phyloP scores from a whole-genome alignment of 1,284 basidiomycete species.

The Cutaneotrichosporon sp. region DNA sequence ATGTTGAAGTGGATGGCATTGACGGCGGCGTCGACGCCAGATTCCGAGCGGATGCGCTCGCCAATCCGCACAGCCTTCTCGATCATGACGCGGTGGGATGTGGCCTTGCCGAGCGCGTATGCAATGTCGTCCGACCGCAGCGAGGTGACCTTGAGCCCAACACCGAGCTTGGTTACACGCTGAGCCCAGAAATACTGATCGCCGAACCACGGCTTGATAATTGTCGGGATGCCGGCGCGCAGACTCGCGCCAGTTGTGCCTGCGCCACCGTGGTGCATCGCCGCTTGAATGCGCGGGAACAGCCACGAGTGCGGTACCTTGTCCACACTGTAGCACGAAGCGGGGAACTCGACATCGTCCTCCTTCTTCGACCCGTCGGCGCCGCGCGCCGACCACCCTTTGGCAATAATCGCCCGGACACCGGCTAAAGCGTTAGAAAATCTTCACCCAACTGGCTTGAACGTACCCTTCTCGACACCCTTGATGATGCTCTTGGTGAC shows the following conservation, averaged over 20 bases:
- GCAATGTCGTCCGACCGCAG: conserved; percentile 55
- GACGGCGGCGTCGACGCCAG: conserved; percentile 42
- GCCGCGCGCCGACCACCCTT: conserved; percentile 67
- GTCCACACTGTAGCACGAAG: conserved; percentile 51
- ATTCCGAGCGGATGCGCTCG: conserved; percentile 57
- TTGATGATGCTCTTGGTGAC: conserved; percentile 62
- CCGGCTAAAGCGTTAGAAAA: conserved; percentile 47
- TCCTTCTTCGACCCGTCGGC: conserved; percentile 39
- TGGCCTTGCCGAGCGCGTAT: conserved; percentile 56
- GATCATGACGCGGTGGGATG: conserved; percentile 57
- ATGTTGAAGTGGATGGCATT: conserved; percentile 38
- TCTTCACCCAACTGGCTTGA: neutral
- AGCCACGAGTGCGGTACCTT: conserved; percentile 77
- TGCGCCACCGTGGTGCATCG: conserved; percentile 65
- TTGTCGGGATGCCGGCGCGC: conserved; percentile 65
- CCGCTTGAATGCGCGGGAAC: conserved; percentile 58
- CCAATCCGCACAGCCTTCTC: conserved; percentile 62
- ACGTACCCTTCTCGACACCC: conserved; percentile 59
- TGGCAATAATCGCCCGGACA: conserved; percentile 67
- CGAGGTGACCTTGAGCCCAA: conserved; percentile 54
- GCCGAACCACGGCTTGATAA: conserved; percentile 67
- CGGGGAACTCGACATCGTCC: conserved; percentile 49
- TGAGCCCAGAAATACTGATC: conserved; percentile 70
- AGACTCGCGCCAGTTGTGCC: conserved; percentile 66
- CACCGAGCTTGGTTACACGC: conserved; percentile 59